Base-by-base conservation (phyloP, 495 filamentous ascomycete genomes). In the Aspergillus sparsus region DNA sequence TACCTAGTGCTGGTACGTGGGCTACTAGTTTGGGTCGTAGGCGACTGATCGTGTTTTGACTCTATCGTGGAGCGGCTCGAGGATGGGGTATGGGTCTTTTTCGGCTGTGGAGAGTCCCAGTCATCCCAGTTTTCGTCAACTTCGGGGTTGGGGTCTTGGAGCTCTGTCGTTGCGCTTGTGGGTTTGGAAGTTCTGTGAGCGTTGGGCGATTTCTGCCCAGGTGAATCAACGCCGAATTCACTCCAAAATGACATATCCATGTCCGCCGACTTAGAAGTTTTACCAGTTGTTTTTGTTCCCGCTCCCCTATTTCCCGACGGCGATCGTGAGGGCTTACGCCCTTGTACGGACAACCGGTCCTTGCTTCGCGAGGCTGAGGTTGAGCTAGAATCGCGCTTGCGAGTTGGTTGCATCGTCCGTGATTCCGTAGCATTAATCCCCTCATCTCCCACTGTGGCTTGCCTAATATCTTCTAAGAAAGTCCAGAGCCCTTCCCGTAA, bases 361-460 rank as follows among this genome's bases (percentile, higher is more conserved):
- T 71, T 58, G 59, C 76, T 75, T 18, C 68, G 65, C 53, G 78
- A 76, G 47, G 66, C 63, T 50, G 78, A 76, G 50, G 66, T 64
- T 32, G 68, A 72, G 42, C 70, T 73, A 27, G 66, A 72, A 50
- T 69, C 61, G 62, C 61, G 77, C 58, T 71, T 78, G 66, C 64
- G 73, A 53, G 65, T 32, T 31, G 72, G 60, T 53, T 74, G 70
- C 60, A 73, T 67, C 52, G 68, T 73, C 39, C 78, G 67, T 36
- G 75, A 73, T 63, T 76, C 77, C 15, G 77, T 81, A 41, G 82
- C 86, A 55, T 79, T 85, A 58, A 91, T 85, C 10, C 84, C 89
- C 72, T 98, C 94, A 34, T 98, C 94, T 41, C 93, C 94, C 11
- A 97, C 90, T 3, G 94, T 96, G 12, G 91, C 94, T 74, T 98